Base-by-base conservation (phyloP, 164 flowering plant genomes). In the Vitis labrusca region DNA sequence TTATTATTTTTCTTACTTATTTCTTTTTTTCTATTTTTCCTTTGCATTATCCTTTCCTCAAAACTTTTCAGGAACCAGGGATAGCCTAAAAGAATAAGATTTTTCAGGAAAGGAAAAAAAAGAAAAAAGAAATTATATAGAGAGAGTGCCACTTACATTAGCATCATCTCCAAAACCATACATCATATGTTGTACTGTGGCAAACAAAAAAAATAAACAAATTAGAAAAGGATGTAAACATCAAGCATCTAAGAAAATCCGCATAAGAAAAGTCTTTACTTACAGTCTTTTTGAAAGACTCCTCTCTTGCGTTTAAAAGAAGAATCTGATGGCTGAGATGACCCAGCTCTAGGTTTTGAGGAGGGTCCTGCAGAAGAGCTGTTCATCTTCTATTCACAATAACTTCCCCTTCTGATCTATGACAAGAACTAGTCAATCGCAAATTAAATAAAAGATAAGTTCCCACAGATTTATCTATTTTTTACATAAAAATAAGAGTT, bases 181-280 rank as follows among this genome's bases (percentile, higher is more conserved):
- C 98, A 93, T 89, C 95, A 93, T 93, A 77, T 91, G 97, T 79
- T 91, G 97, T 86, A 94, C 99, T 92, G 90, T 19, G 66, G 14
- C 78, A 53, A 70, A 60, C 19, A 73, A 52, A 63, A 29, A 12
- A 52, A 55, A 9, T 48, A 71, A 50, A 29, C 51, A 55, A 19
- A 47, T 67, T 14, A 50, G 19, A 60, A 58, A 23, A 15, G 52
- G 44, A 55, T 1, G 54, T 50, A 71, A 60, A 73, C 9, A 68
- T 13, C 9, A 32, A 23, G 65, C 8, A 3, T 6, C 4, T 5
- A 73, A 19, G 51, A 59, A 47, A 49, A 12, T 11, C 3, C 9
- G 8, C 13, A 30, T 23, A 29, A 48, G 3, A 52, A 51, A 1
- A n/a, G 53, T 3, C 10, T 53, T 3, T 19, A 65, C 91, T 83